Base-by-base conservation (phyloP, 352 stramenopile species). In the Pythium rishiriense region DNA sequence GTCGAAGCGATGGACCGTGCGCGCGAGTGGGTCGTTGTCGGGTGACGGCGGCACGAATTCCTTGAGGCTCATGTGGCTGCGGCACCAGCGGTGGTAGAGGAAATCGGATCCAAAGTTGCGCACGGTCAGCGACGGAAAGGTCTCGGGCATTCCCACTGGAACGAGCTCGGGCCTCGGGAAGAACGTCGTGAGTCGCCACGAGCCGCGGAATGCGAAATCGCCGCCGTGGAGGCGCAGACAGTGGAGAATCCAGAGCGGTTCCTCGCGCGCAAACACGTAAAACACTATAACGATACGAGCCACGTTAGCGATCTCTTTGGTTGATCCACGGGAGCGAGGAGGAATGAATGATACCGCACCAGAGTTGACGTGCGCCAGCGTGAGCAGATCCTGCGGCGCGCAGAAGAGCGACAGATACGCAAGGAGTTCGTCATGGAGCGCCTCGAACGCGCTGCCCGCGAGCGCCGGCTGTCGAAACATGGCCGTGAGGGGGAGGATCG, bases 221-320 rank as follows among this genome's bases (percentile, higher is more conserved):
- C 87, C 87, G 31, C 69, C 70, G 51, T 93, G 82, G 12, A 83
- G 68, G 7, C 81, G 80, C 58, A 95, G 72, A 45, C 86, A 92
- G 47, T 92, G 83, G 49, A 76, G 67, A 81, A 92, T 93, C 87
- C 87, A 95, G 37, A 95, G 73, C 49, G 87, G 85, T 39, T 93
- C 81, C 64, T 93, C 85, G 53, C 83, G 77, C 43, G 76, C 77
- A 49, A 93, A 92, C 43, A 91, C 82, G 69, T 92, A 91, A 66
- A 93, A 83, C 19, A 89, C 83, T 91, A 53, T 1, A 14, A 14
- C 21, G 9, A 48, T 22, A 48, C 37, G 9, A 43, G 37, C 14
- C 14, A 43, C 12, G 7, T 43, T 1, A 43, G 33, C 2, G 9
- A 39, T 39, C 17, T 12, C 2, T 17, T 39, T 2, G 9, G 2